Evolutionary conservation across 2,329 filamentous ascomycete species (phyloP).

Genomic region (Cercospora citrullina): DNA sequence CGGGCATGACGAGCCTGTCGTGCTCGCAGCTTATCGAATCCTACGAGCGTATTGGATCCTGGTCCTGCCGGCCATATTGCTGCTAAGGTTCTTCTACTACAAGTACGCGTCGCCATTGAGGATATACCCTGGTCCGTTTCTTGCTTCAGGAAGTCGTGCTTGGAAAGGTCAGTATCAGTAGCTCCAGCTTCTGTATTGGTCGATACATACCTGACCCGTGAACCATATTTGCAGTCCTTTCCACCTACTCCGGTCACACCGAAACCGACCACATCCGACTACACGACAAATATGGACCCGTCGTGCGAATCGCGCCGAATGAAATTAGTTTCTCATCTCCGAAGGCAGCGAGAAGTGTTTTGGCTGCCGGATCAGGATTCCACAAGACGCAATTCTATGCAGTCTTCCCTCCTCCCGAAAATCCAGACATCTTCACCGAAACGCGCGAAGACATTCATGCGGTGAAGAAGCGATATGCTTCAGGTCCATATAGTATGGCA

Average conservation of each 20-base stretch:
- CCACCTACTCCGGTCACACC: slow-evolving; percentile 30
- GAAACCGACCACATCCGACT: slow-evolving; percentile 32
- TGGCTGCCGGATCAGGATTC: slow-evolving; percentile 37
- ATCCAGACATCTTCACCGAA: slow-evolving; percentile 61
- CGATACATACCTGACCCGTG: background rate
- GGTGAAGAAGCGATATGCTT: slow-evolving; percentile 50
- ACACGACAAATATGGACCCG: slow-evolving; percentile 31
- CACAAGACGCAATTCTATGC: slow-evolving; percentile 38
- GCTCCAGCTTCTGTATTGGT: background rate
- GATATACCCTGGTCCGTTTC: slow-evolving; percentile 34
- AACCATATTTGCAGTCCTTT: slow-evolving; percentile 22
- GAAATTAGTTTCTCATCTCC: slow-evolving; percentile 37
- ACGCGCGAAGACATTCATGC: slow-evolving; percentile 57
- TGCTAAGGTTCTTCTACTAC: slow-evolving; percentile 37
- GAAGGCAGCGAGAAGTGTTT: slow-evolving; percentile 35
- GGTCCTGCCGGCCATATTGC: slow-evolving; percentile 27
- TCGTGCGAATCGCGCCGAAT: slow-evolving; percentile 37
- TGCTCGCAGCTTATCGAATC: slow-evolving; percentile 22
- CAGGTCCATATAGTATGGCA: slow-evolving; percentile 54
- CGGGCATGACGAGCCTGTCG: slow-evolving; percentile 3
- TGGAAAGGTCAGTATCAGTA: slow-evolving; percentile 32
- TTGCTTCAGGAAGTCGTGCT: slow-evolving; percentile 35
- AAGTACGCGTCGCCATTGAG: slow-evolving; percentile 33
- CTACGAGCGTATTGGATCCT: slow-evolving; percentile 28
- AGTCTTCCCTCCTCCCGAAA: slow-evolving; percentile 58